Evolutionary conservation across 176 grass and related monocot species (phyloP).

Genomic region (Zea mays): DNA sequence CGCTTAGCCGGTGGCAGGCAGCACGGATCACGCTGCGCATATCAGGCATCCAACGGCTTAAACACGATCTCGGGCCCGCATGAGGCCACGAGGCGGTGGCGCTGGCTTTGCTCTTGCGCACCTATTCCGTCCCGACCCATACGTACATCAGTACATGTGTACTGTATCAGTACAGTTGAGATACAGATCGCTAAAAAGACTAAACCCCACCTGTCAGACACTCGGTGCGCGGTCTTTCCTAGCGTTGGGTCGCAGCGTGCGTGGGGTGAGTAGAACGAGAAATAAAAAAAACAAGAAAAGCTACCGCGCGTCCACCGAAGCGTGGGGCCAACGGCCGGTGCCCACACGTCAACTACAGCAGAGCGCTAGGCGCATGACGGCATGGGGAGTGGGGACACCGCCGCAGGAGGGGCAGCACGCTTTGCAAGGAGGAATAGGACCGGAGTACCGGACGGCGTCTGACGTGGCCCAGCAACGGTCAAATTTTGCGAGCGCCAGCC

Average conservation of each 20-base stretch:
- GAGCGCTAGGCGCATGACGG: not conserved
- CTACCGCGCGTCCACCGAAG: not conserved
- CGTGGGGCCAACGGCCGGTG: fast-evolving
- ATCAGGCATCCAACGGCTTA: conserved; percentile 55
- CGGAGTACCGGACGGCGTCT: not conserved
- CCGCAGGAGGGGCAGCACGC: not conserved
- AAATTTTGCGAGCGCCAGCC: conserved; percentile 36
- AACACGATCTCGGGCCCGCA: conserved; percentile 15
- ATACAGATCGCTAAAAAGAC: not conserved
- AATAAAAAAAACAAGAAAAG: conserved; percentile 27
- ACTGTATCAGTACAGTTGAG: not conserved
- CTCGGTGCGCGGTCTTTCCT: not conserved
- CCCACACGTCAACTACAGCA: conserved; percentile 1
- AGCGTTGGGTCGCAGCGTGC: not conserved
- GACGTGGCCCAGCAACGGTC: conserved; percentile 56
- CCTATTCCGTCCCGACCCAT: not conserved
- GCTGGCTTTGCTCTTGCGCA: not conserved
- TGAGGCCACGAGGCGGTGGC: not conserved
- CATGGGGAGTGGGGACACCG: conserved; percentile 15
- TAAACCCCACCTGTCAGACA: not conserved
- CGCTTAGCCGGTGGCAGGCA: not conserved
- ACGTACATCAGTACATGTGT: not conserved
- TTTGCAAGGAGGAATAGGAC: not conserved
- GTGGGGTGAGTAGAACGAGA: not conserved
- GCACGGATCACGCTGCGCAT: conserved; percentile 55